Evolutionary conservation across 2,329 filamentous ascomycete genomes (phyloP).

Genomic region (Furcasterigmium furcatum): DNA sequence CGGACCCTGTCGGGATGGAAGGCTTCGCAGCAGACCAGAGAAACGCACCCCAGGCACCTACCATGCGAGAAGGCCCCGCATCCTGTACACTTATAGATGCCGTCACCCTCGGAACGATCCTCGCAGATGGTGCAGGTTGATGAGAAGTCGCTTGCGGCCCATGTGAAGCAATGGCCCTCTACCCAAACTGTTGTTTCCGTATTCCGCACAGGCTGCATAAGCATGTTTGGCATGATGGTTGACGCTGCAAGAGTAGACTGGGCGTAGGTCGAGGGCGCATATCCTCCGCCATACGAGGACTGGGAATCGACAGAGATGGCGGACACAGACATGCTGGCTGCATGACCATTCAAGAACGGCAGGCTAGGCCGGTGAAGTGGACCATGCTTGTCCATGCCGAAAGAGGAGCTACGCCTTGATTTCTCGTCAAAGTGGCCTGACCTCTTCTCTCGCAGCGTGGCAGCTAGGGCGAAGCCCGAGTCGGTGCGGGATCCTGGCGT

Average conservation of each 20-base stretch:
- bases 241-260: conserved; percentile 83
- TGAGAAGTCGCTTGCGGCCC: conserved; percentile 54
- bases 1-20: conserved; percentile 61
- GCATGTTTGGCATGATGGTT: conserved; percentile 82
- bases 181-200: conserved; percentile 81
- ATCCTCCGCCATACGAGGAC: conserved; percentile 66
- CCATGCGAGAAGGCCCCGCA: conserved; percentile 58
- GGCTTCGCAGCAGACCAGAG: conserved; percentile 60
- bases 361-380: conserved; percentile 67
- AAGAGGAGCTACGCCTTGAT: conserved; percentile 89
- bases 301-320: conserved; percentile 60
- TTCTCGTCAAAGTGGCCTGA: conserved; percentile 86
- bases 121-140: conserved; percentile 72
- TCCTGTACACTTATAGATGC: conserved; percentile 69
- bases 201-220: conserved; percentile 74
- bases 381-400: conserved; percentile 71
- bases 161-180: conserved; percentile 78
- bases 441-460: conserved; percentile 87
- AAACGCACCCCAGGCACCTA: conserved; percentile 59
- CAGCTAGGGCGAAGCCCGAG: conserved; percentile 82
- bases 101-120: conserved; percentile 68
- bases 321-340: conserved; percentile 56
- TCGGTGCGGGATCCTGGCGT: conserved; percentile 87
- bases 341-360: conserved; percentile 69
- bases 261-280: conserved; percentile 80